Evolutionary conservation across 257 asterid genomes (phyloP).

Genomic region (Echium plantagineum): DNA sequence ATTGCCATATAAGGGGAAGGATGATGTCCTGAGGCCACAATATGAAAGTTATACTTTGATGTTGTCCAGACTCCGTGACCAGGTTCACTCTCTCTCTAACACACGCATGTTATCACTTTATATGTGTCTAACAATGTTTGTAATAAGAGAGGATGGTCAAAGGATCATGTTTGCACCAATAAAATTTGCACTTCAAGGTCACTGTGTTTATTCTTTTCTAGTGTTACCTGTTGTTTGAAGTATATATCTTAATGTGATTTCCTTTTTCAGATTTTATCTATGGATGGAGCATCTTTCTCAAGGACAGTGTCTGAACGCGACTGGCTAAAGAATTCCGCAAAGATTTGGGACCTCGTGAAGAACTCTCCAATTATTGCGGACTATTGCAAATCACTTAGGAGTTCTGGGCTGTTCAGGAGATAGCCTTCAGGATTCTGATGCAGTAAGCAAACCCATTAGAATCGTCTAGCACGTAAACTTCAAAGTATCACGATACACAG

Average conservation of each 20-base stretch:
- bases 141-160: too few relatives aligned
- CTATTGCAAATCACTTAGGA: conserved; percentile 56
- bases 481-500: too few relatives aligned
- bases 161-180: background rate
- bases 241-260: background rate
- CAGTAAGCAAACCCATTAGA: background rate
- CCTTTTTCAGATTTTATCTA: conserved; percentile 54
- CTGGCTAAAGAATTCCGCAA: conserved; percentile 91
- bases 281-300: conserved; percentile 53
- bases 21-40: conserved; percentile 35
- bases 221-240: too few relatives aligned
- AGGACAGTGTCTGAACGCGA: conserved; percentile 87
- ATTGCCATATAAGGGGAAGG: conserved; percentile 53
- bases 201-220: background rate
- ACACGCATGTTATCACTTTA: too few relatives aligned
- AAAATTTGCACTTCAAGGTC: background rate
- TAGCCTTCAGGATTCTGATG: conserved; percentile 11
- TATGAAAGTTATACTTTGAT: conserved; percentile 48
- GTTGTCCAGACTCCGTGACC: conserved; percentile 67
- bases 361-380: conserved; percentile 48
- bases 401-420: conserved; percentile 60
- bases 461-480: background rate
- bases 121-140: too few relatives aligned
- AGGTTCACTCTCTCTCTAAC: conserved; percentile 35
- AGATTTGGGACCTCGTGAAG: conserved; percentile 82